Evolutionary conservation across 2,329 filamentous ascomycete genomes (phyloP), one percentile per base, ranked within the genome.

Genomic region (Leptographium procerum): DNA sequence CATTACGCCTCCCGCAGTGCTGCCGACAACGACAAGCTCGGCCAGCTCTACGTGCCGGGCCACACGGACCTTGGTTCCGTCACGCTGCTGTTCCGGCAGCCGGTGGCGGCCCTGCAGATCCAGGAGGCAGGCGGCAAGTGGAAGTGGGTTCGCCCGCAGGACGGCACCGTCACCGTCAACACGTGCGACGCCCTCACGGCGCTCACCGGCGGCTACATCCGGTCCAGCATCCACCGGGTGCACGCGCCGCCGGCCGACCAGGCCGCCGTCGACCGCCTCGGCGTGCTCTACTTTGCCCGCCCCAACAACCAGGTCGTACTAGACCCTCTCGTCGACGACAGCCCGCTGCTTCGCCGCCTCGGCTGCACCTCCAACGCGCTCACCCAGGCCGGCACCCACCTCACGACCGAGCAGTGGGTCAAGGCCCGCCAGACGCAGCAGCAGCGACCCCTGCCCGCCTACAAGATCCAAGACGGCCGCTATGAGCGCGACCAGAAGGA

Each of bases 1-100:
- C 72, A 78, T 52, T 83, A 83, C 64, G 70, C 73, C 33, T 78
- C 43, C 55, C 57, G 36, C 48, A n/a, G n/a, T n/a, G n/a, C 55
- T 24, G 59, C 59, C 22, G 61, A 62, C 28, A 76, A 74, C 62
- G 69, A 67, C 47, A 69, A 67, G 48, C 69, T 69, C 16, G 57
- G 64, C 31, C 43, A 43, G 26, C 57, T 63, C 19, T 64, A 58
- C 56, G 57, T 59, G 52, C 60, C 60, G 19, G 78, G 78, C 0
- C 78, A 82, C 63, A 81, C 78, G 0, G 79, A 82, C 61, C 67
- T 80, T 4, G 78, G 78, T 0, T 77, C 74, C 0, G 67, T 81
- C 0, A 81, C 79, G 0, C 69, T 82, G 3, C 71, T 82, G 0
- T 81, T 81, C 70, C 72, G 77, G 1, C 79, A 82, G 62, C 78